Evolutionary conservation across 1,284 basidiomycete genomes (phyloP).

Genomic region (Pisolithus thermaeus): DNA sequence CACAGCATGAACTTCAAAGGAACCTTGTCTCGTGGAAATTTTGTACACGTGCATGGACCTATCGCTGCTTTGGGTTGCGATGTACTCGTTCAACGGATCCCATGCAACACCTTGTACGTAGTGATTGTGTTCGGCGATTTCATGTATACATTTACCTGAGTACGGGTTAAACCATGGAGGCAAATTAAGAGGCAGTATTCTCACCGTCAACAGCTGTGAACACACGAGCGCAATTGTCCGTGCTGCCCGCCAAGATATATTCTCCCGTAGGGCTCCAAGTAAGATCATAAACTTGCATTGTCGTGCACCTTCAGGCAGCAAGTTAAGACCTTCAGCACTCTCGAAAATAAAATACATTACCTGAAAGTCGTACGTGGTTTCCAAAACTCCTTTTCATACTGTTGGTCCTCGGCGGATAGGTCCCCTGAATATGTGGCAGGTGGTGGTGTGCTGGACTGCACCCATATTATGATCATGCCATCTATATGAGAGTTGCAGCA

Average conservation of each 20-base stretch:
- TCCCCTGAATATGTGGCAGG: constrained; percentile 75
- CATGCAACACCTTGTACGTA: constrained; percentile 96
- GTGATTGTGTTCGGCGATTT: constrained; percentile 87
- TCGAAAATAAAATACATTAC: constrained; percentile 35
- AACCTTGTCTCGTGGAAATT: constrained; percentile 71
- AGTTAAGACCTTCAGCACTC: not conserved
- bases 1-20: constrained; percentile 79
- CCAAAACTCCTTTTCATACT: constrained; percentile 95
- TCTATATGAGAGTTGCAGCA: constrained; percentile 45
- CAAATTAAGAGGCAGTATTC: constrained; percentile 12
- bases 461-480: constrained; percentile 97
- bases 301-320: constrained; percentile 54
- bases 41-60: constrained; percentile 87
- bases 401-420: constrained; percentile 67
- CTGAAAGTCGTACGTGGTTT: constrained; percentile 85
- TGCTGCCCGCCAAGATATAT: constrained; percentile 90
- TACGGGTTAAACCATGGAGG: constrained; percentile 7
- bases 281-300: constrained; percentile 95
- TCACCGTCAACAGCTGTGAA: constrained; percentile 74
- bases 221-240: constrained; percentile 91
- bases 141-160: constrained; percentile 72
- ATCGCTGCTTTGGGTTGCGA: constrained; percentile 92
- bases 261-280: constrained; percentile 97
- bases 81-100: constrained; percentile 93
- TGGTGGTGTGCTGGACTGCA: constrained; percentile 71